Base-by-base conservation (phyloP, 495 filamentous ascomycete genomes). In the Aspergillus sclerotiicarbonarius region DNA sequence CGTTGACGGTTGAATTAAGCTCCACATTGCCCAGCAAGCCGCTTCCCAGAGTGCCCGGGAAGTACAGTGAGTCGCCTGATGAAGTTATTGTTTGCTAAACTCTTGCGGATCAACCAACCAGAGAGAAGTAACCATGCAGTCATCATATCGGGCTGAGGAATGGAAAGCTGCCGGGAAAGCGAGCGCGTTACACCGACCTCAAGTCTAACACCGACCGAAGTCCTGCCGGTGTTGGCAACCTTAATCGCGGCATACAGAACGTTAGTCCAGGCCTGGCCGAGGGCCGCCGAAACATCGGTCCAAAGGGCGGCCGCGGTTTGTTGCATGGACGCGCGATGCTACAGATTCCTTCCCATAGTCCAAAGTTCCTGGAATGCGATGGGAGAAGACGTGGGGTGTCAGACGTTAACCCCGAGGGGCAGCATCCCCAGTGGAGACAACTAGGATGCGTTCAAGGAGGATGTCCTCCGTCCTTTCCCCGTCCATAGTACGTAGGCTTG, bases 91-190 rank as follows among this genome's bases (percentile, higher is more conserved):
- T 25, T 25, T 25, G 13, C 43, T 20, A 51, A 43, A 29, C 25
- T 8, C 10, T 2, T n/a, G 20, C 19, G 30, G 43, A 51, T 29
- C 47, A 57, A 32, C 46, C 20, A 51, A 30, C 46, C 16, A 20
- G 30, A 19, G 6, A 32, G 53, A 19, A 33, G 43, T 13, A 18
- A 41, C 15, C 21, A 20, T 44, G 37, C 52, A 54, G 37, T 45
- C 37, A 32, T 54, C 52, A 54, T 54, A 37, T 57, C 13, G 32
- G 15, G 6, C 13, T 13, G 20, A 41, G 54, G 54, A 37, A 43
- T 41, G 54, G 32, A 56, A 46, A 13, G 44, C 21, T 19, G 10
- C n/a, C 43, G 32, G 30, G 6, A 7, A 29, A 33, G 43, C 31
- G 43, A 47, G 29, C 48, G 20, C 29, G 19, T 25, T 5, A 13